Evolutionary conservation across 1,284 basidiomycete genomes (phyloP).

Genomic region (Irpex sp.): DNA sequence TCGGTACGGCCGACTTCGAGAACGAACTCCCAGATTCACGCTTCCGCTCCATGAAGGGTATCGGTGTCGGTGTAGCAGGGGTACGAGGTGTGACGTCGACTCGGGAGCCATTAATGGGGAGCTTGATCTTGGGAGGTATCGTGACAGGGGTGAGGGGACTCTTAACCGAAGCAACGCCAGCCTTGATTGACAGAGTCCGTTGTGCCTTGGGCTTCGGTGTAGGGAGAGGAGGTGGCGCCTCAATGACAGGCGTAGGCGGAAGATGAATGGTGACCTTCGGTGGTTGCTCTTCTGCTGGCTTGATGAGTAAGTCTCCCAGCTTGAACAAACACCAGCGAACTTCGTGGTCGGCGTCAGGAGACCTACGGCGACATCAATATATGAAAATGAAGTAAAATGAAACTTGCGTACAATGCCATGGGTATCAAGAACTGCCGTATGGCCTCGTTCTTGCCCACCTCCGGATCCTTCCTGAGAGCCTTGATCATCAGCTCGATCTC

Average conservation of each 20-base stretch:
- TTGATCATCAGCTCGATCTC: slow-evolving; percentile 82
- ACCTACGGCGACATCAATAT: slow-evolving; percentile 37
- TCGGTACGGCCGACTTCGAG: slow-evolving; percentile 26
- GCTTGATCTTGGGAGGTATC: slow-evolving; percentile 54
- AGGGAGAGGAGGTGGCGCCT: slow-evolving; percentile 52
- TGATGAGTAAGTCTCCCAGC: slow-evolving; percentile 87
- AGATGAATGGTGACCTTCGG: slow-evolving; percentile 86
- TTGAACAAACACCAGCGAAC: slow-evolving; percentile 92
- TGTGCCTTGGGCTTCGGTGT: slow-evolving; percentile 42
- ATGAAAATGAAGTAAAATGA: slow-evolving; percentile 3
- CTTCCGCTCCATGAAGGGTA: slow-evolving; percentile 1
- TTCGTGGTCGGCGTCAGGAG: slow-evolving; percentile 77
- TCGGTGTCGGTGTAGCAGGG: slow-evolving; percentile 18
- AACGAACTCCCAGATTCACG: slow-evolving; percentile 15
- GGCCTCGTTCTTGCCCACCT: slow-evolving; percentile 81
- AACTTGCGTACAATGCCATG: slow-evolving; percentile 62
- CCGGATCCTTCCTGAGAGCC: slow-evolving; percentile 77
- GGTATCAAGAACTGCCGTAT: slow-evolving; percentile 80
- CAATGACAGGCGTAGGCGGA: slow-evolving; percentile 71
- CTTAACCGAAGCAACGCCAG: slow-evolving; percentile 37
- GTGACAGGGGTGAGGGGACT: slow-evolving; percentile 40
- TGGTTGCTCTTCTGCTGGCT: slow-evolving; percentile 77
- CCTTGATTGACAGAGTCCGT: slow-evolving; percentile 36
- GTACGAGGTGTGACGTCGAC: slow-evolving; percentile 21
- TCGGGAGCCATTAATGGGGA: slow-evolving; percentile 33